Evolutionary conservation across 2,329 filamentous ascomycete genomes (phyloP).

Genomic region (Monosporascus sp.): DNA sequence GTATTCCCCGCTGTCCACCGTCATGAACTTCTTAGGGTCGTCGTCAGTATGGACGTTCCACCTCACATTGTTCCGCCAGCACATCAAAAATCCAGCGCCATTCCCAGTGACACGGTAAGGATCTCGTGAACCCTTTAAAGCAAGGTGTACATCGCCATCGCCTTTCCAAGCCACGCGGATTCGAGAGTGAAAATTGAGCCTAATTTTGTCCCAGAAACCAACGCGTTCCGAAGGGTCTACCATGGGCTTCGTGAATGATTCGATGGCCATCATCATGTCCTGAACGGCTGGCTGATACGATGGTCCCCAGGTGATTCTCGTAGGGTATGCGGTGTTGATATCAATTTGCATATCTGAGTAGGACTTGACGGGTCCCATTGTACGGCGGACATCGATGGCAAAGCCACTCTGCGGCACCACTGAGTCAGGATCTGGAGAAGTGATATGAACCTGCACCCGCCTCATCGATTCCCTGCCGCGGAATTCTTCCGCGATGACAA

Average conservation of each 20-base stretch:
- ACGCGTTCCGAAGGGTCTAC: slow-evolving; percentile 89
- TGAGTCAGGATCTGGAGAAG: slow-evolving; percentile 58
- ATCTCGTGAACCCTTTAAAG: slow-evolving; percentile 86
- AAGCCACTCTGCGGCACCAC: slow-evolving; percentile 59
- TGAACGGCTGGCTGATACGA: slow-evolving; percentile 97
- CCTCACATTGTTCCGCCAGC: slow-evolving; percentile 90
- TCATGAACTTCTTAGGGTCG: slow-evolving; percentile 90
- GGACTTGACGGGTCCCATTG: slow-evolving; percentile 90
- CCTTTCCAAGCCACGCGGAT: slow-evolving; percentile 88
- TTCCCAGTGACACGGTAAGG: slow-evolving; percentile 90
- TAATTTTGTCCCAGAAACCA: slow-evolving; percentile 98
- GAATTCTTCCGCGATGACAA: slow-evolving; percentile 93
- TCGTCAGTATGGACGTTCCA: slow-evolving; percentile 81
- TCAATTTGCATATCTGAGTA: slow-evolving; percentile 90
- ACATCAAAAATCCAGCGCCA: slow-evolving; percentile 95
- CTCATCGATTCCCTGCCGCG: slow-evolving; percentile 74
- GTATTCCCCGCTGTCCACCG: slow-evolving; percentile 90
- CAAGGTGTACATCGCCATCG: slow-evolving; percentile 90
- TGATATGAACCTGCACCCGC: slow-evolving; percentile 74
- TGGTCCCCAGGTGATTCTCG: slow-evolving; percentile 92
- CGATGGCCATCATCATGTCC: slow-evolving; percentile 99
- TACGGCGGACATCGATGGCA: slow-evolving; percentile 79
- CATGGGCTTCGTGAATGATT: slow-evolving; percentile 94
- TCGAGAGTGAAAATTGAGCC: slow-evolving; percentile 87
- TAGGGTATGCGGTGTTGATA: slow-evolving; percentile 88